Evolutionary conservation across 2,329 filamentous ascomycete genomes (phyloP).

Genomic region (Aspergillus caelatus): DNA sequence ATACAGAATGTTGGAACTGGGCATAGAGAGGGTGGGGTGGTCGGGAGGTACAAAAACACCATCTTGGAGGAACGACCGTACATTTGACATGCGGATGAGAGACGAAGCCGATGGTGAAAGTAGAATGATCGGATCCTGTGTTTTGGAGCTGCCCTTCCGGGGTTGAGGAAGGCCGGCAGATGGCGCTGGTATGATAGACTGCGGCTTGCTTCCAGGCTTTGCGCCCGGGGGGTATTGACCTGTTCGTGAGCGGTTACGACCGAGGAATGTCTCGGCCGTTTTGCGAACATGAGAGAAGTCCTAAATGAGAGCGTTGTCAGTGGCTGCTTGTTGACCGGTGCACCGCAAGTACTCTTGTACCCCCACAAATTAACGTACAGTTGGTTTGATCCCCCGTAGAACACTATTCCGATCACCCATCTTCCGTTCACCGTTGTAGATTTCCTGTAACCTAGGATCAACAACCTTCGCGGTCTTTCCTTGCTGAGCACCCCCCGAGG

Average conservation of each 20-base stretch:
- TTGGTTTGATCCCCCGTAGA: conserved; percentile 83
- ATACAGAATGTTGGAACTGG: conserved; percentile 78
- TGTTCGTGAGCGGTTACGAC: conserved; percentile 48
- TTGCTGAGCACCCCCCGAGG: conserved; percentile 29
- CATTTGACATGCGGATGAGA: conserved; percentile 91
- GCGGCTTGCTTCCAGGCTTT: conserved; percentile 38
- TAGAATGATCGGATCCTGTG: conserved; percentile 85
- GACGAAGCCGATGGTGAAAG: conserved; percentile 95
- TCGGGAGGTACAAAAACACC: conserved; percentile 81
- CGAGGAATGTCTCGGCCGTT: conserved; percentile 75
- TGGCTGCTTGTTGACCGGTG: not conserved
- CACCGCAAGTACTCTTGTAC: not conserved
- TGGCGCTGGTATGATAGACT: conserved; percentile 35
- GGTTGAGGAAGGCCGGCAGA: conserved; percentile 42
- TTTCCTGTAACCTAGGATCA: conserved; percentile 80
- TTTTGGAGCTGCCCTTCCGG: conserved; percentile 50
- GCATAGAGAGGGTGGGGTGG: conserved; percentile 60
- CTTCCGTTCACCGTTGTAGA: conserved; percentile 87
- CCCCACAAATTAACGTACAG: conserved; percentile 57
- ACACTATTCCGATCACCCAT: conserved; percentile 92
- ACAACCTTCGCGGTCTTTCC: conserved; percentile 66
- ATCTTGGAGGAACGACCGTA: conserved; percentile 87
- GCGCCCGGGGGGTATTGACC: conserved; percentile 38
- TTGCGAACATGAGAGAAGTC: conserved; percentile 95
- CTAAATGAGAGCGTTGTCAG: conserved; percentile 51